Evolutionary conservation across 1,284 basidiomycete species (phyloP).

Genomic region (Xanthoconium separans): DNA sequence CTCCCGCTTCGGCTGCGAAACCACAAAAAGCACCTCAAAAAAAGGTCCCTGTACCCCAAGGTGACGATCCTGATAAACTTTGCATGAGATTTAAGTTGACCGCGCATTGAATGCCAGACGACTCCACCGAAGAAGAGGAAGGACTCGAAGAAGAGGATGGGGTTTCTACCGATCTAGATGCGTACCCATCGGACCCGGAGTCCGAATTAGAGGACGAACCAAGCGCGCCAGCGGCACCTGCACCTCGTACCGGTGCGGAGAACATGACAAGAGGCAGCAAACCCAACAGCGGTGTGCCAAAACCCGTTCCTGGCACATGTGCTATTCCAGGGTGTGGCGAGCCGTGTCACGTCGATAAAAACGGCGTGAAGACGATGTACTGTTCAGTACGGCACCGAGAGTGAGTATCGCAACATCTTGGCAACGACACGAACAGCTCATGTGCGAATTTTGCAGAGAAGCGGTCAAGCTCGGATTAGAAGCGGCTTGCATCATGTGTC

Average conservation of each 20-base stretch:
- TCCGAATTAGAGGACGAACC: slow-evolving; percentile 26
- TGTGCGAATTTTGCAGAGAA: slow-evolving; percentile 23
- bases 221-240: slow-evolving; percentile 5
- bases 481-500: slow-evolving; percentile 35
- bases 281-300: slow-evolving; percentile 3
- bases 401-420: slow-evolving; percentile 21
- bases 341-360: slow-evolving; percentile 25
- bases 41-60: slow-evolving; percentile 19
- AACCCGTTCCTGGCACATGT: slow-evolving; percentile 20
- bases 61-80: slow-evolving; percentile 20
- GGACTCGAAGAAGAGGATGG: slow-evolving; percentile 19
- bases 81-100: slow-evolving; percentile 12
- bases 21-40: slow-evolving; percentile 9
- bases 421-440: slow-evolving; percentile 8
- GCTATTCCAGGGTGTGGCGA: slow-evolving; percentile 26
- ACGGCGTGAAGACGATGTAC: slow-evolving; percentile 30
- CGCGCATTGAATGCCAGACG: slow-evolving; percentile 12
- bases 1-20: slow-evolving; percentile 6
- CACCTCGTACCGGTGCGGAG: slow-evolving; percentile 14
- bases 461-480: slow-evolving; percentile 30
- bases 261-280: slow-evolving; percentile 11
- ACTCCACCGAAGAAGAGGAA: slow-evolving; percentile 29
- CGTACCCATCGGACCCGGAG: slow-evolving; percentile 33
- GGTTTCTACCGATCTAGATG: slow-evolving; percentile 31
- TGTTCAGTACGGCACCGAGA: slow-evolving; percentile 33